These are phyloP conservation scores for Ilex asprella DNA, from an alignment of 257 asterid genomes.

Conservation along the genomic window DNA sequence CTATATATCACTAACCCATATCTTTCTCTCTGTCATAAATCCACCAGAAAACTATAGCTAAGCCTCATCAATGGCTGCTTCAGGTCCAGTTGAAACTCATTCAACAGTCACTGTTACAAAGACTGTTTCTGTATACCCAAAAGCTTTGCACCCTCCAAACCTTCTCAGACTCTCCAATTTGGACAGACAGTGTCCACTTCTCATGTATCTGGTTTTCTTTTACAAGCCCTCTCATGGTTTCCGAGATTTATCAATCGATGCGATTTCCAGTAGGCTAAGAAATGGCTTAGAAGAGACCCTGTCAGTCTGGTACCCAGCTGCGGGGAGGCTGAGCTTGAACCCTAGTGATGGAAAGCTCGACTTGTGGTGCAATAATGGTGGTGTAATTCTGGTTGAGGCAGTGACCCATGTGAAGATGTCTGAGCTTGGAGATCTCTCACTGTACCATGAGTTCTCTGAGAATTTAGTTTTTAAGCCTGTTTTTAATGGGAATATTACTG, in stretches of 20 bases:
- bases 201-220: slow-evolving; percentile 25
- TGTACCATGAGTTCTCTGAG: slow-evolving; percentile 16
- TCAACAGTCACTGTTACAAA: slow-evolving; percentile 15
- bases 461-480: slow-evolving; percentile 26
- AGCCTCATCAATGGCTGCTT: too few species aligned
- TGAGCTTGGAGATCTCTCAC: slow-evolving; percentile 19
- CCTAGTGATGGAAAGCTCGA: slow-evolving; percentile 15
- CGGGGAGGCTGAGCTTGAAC: slow-evolving; percentile 20
- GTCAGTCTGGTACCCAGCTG: slow-evolving; percentile 20
- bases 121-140: slow-evolving; percentile 18
- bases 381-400: slow-evolving; percentile 23
- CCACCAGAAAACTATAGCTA: not conserved
- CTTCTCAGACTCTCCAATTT: slow-evolving; percentile 19
- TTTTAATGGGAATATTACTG: slow-evolving; percentile 8
- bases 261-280: slow-evolving; percentile 12
- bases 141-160: slow-evolving; percentile 6
- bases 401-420: slow-evolving; percentile 13
- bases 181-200: slow-evolving; percentile 23
- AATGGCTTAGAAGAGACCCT: slow-evolving; percentile 18
- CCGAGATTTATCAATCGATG: not conserved
- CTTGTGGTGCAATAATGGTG: slow-evolving; percentile 21
- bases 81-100: not conserved
- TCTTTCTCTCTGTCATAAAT: slow-evolving; percentile 6
- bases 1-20: not conserved
- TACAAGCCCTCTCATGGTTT: slow-evolving; percentile 3